A percentile compares a stretch with the other conserved stretches of the same genome.
phyloP scores from a whole-genome alignment of 805 yeast genomes.

The Suhomyces pyralidae region DNA sequence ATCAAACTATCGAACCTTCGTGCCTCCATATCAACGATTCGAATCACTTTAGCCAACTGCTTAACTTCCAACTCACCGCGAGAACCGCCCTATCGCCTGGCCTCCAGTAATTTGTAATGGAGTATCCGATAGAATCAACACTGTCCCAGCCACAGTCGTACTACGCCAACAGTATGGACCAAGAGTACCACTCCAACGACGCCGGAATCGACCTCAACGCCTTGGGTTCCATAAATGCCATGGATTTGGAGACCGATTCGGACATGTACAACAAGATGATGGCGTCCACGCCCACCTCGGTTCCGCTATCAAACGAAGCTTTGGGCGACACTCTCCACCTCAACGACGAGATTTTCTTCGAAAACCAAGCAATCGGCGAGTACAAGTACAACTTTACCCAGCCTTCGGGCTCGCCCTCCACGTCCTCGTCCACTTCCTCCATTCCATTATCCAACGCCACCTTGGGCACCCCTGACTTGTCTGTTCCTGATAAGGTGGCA shows the following conservation, averaged over 20 bases:
- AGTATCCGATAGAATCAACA: background rate
- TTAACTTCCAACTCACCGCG: background rate
- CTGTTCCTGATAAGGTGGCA: background rate
- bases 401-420: constrained; percentile 3
- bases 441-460: constrained; percentile 5
- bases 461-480: constrained; percentile 7
- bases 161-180: background rate
- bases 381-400: constrained; percentile 2
- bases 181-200: background rate
- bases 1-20: background rate
- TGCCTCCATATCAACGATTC: background rate
- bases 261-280: background rate
- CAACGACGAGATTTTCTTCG: constrained; percentile 8
- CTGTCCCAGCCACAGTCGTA: constrained; percentile 2
- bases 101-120: background rate
- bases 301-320: background rate
- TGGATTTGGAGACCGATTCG: constrained; percentile 3
- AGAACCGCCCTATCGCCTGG: background rate
- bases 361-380: background rate
- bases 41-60: background rate
- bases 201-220: background rate
- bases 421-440: constrained; percentile 8
- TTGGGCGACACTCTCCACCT: constrained; percentile 4
- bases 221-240: background rate
- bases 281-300: background rate